Evolutionary conservation across 441 rosid species (phyloP), one percentile per base, ranked within the genome.

Genomic region (Aquilaria agallochum): DNA sequence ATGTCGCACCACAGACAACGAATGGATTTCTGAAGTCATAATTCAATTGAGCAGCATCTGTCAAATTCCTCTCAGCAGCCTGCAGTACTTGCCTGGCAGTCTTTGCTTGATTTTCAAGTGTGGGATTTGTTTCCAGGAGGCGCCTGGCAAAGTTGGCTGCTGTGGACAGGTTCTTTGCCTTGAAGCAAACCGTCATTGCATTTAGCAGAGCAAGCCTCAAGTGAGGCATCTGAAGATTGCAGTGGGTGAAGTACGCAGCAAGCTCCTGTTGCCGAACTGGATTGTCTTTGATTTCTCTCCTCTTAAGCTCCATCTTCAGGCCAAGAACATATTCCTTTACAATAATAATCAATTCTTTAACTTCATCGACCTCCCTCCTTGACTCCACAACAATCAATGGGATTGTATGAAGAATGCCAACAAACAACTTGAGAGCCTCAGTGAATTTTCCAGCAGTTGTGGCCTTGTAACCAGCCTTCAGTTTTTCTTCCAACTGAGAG

Each of bases 281-380:
- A 64, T 90, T 58, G 55, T 76, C 92, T 80, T 58, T 85, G 55
- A 80, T 32, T 58, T 90, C 92, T 69, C 86, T 83, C 72, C 90
- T 77, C 67, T 76, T 79, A 30, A 87, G 85, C 72, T 89, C 96
- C 88, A 89, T 82, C 64, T 87, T 75, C 58, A 89, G 81, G 50
- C 89, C 96, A 27, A 87, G 79, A 44, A 87, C 96, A 47, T 92
- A 92, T 69, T 92, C 97, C 70, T 89, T 92, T 1, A 79, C 95
- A 0, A 89, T 83, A 33, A 66, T 68, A 31, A 92, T 67, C 77
- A 92, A 76, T 56, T 84, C 97, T 74, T 92, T 92, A 0, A 92
- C 95, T 68, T 92, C 97, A 51, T 92, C 97, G 20, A 89, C 97
- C 68, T 92, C 96, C 76, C 95, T 82, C 75, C 97, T 81, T 31